Percentiles rank a stretch among this genome's conserved stretches.
Conservation (phyloP, 768 basidiomycete genomes). For the Auricularia heimuer region DNA sequence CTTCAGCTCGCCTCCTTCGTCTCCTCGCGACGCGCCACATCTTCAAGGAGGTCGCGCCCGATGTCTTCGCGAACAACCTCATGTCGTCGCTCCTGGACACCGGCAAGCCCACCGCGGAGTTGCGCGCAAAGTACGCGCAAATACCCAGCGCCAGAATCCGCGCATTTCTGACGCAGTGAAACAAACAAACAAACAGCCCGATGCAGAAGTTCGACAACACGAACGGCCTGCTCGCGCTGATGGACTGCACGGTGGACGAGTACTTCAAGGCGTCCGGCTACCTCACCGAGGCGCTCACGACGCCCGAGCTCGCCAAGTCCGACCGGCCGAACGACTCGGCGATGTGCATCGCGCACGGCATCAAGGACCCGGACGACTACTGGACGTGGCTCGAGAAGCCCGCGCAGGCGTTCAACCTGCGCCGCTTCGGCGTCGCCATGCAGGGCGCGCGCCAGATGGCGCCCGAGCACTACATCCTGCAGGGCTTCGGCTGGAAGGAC, state of each 20-base stretch:
- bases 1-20: conserved; percentile 18
- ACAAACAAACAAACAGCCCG: neutral
- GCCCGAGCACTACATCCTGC: neutral
- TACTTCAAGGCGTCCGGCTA: conserved; percentile 14
- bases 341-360: conserved; percentile 19
- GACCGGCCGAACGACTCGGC: conserved; percentile 18
- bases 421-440: conserved; percentile 11
- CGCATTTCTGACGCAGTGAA: neutral
- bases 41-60: conserved; percentile 18
- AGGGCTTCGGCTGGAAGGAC: conserved; percentile 43
- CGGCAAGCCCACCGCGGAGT: conserved; percentile 8
- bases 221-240: conserved; percentile 15
- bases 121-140: neutral
- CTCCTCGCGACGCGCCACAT: conserved; percentile 21
- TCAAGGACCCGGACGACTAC: conserved; percentile 10
- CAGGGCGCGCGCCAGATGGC: neutral
- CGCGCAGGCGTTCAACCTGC: conserved; percentile 5
- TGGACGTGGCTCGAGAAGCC: conserved; percentile 17
- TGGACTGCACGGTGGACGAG: conserved; percentile 17
- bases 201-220: conserved; percentile 15
- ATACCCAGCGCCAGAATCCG: neutral
- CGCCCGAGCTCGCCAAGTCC: conserved; percentile 12
- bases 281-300: conserved; percentile 15
- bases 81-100: conserved; percentile 18
- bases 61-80: conserved; percentile 21